phyloP scores from a whole-genome alignment of 306 rosid genomes.

The Boehmeria nivea region DNA sequence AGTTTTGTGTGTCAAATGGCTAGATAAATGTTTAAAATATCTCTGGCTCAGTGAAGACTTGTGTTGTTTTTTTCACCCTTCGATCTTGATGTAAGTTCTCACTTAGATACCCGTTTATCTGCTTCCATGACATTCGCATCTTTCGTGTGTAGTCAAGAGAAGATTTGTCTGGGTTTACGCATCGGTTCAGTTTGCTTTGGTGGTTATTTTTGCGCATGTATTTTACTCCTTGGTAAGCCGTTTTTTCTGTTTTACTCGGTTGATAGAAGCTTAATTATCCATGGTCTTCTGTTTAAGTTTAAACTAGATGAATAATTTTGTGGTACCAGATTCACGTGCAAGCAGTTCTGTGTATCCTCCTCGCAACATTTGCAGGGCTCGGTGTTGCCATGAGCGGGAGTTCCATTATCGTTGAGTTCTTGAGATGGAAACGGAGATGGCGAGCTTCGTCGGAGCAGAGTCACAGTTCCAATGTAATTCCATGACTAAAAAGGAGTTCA shows the following conservation, averaged over 20 bases:
- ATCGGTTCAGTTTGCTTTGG: conserved; percentile 63
- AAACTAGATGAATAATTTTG: not conserved
- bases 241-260: conserved; percentile 3
- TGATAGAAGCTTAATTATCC: conserved; percentile 1
- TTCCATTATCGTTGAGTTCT: conserved; percentile 55
- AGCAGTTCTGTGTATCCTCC: conserved; percentile 72
- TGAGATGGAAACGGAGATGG: conserved; percentile 59
- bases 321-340: conserved; percentile 60
- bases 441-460: conserved; percentile 35
- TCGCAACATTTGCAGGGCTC: conserved; percentile 88
- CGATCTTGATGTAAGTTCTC: too few relatives aligned
- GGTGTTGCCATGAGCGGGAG: conserved; percentile 90
- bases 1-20: too few relatives aligned
- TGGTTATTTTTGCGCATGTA: conserved; percentile 80
- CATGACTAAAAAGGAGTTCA: conserved; percentile 19
- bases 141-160: conserved; percentile 53
- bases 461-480: conserved; percentile 22
- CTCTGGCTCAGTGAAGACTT: too few relatives aligned
- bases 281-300: not conserved
- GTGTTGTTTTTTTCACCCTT: too few relatives aligned
- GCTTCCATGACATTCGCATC: conserved; percentile 14
- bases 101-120: not conserved
- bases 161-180: conserved; percentile 85
- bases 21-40: too few relatives aligned
- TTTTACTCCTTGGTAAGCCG: conserved; percentile 81